Base-by-base conservation (phyloP, 495 filamentous ascomycete species). In the Pyrenula aspistea region DNA sequence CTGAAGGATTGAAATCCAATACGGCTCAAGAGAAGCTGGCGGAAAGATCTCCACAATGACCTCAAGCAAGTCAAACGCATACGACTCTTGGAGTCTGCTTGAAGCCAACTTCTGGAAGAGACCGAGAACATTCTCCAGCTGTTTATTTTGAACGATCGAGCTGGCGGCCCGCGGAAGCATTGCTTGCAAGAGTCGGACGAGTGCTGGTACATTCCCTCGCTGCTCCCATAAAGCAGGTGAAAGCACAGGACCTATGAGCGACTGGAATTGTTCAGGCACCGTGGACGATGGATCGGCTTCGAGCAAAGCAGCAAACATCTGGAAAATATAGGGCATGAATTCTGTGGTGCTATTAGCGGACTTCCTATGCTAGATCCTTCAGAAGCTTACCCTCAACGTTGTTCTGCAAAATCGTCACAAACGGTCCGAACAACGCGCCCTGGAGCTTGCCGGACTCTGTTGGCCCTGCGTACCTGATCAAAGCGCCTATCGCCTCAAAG, bases 251-350 rank as follows among this genome's bases (percentile, higher is more conserved):
- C 75, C 72, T 51, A 96, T 78, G 31, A 99, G 71, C 10, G 79
- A 75, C 62, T 88, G 81, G 71, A 91, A 95, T 60, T 84, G 84
- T 8, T 82, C 77, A 0, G 91, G 83, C 15, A 97, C 73, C 12
- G 83, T 75, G 4, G 76, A 84, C 3, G 86, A 76, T 1, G 88
- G 83, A 60, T 91, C 88, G 24, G 85, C 78, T 71, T 95, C 91
- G 1, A 97, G 81, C 31, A 97, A 80, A 20, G 90, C 86, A 2
- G 90, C 86, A 56, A 96, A 88, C 24, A 99, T 80, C 70, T 97
- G 94, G 75, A 99, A 96, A 49, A 97, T 83, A 62, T 96, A 99
- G 11, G 93, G 94, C 60, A 87, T 84, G 68, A 97, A 99, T 71
- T 99, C 94, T 89, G 63, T 22, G 53, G 1, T 31, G 11, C 58